These are phyloP conservation scores for Babesia divergens DNA, from an alignment of 169 alveolate genomes.

Conservation along the genomic window DNA sequence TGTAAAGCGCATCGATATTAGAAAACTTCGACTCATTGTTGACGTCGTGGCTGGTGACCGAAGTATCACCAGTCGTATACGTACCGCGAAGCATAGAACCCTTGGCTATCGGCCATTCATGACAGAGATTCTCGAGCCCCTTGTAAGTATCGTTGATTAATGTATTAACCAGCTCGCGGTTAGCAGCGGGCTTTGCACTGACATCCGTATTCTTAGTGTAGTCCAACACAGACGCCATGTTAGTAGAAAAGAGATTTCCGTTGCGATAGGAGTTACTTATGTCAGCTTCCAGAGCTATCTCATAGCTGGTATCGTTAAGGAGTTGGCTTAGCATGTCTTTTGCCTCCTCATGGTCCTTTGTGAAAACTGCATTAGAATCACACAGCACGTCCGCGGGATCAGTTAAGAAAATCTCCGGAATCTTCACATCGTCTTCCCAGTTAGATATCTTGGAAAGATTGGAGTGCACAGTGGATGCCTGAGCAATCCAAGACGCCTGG, in stretches of 20 bases:
- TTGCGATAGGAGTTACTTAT: background rate
- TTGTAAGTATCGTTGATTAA: slow-evolving; percentile 4
- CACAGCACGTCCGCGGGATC: slow-evolving; percentile 58
- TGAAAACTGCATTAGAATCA: slow-evolving; percentile 9
- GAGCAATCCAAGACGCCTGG: slow-evolving; percentile 57
- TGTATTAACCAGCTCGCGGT: background rate
- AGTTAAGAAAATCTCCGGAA: slow-evolving; percentile 57
- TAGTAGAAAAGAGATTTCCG: background rate
- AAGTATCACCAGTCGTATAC: background rate
- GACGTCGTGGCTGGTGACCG: background rate
- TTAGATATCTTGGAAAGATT: slow-evolving; percentile 32
- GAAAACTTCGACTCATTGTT: background rate
- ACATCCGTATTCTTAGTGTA: background rate
- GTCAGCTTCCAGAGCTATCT: slow-evolving; percentile 33
- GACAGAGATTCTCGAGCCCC: slow-evolving; percentile 9
- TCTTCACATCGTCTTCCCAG: slow-evolving; percentile 55
- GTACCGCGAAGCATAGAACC: background rate
- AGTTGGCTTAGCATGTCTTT: slow-evolving; percentile 36
- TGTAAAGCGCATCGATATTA: slow-evolving; percentile 22
- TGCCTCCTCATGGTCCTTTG: slow-evolving; percentile 18
- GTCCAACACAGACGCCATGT: slow-evolving; percentile 10
- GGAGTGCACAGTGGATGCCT: slow-evolving; percentile 43
- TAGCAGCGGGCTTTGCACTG: background rate
- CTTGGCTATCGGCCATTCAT: slow-evolving; percentile 9
- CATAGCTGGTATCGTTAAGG: slow-evolving; percentile 32